Conservation (phyloP, 306 rosid genomes). For the Clitoria ternatea region DNA sequence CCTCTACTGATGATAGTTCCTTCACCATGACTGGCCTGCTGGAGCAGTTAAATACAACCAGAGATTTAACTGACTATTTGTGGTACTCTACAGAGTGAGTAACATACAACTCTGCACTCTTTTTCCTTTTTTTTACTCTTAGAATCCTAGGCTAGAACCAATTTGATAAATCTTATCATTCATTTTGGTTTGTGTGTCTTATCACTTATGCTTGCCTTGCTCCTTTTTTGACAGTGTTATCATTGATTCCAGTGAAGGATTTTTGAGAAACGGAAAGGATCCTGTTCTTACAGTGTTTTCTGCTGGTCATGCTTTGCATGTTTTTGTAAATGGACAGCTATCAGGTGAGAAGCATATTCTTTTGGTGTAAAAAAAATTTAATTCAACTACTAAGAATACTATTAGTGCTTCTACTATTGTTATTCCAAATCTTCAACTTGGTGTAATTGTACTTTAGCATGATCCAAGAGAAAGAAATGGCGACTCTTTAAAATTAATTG, state of each 20-base stretch:
- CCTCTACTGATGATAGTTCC: constrained; percentile 67
- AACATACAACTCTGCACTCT: background rate
- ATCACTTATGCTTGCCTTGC: background rate
- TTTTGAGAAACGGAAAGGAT: constrained; percentile 54
- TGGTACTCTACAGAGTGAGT: constrained; percentile 99
- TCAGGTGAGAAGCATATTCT: constrained; percentile 50
- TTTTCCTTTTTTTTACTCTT: background rate
- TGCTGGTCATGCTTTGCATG: constrained; percentile 98
- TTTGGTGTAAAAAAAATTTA: background rate
- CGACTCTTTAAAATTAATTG: background rate
- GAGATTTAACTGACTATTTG: constrained; percentile 84
- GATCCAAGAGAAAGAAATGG: background rate
- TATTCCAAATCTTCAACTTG: constrained; percentile 4
- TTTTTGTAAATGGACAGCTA: constrained; percentile 75
- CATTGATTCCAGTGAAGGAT: constrained; percentile 67
- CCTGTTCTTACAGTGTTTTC: constrained; percentile 77
- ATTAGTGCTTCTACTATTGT: background rate
- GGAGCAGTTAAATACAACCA: constrained; percentile 95
- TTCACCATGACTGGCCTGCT: constrained; percentile 72
- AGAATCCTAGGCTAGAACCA: background rate
- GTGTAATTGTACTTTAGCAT: background rate
- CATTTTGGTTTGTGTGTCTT: constrained; percentile 2
- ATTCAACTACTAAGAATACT: background rate
- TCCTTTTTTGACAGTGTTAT: constrained; percentile 50
- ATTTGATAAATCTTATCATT: background rate